phyloP scores from a whole-genome alignment of 2,329 filamentous ascomycete species.

The Aureobasidium sp. region DNA sequence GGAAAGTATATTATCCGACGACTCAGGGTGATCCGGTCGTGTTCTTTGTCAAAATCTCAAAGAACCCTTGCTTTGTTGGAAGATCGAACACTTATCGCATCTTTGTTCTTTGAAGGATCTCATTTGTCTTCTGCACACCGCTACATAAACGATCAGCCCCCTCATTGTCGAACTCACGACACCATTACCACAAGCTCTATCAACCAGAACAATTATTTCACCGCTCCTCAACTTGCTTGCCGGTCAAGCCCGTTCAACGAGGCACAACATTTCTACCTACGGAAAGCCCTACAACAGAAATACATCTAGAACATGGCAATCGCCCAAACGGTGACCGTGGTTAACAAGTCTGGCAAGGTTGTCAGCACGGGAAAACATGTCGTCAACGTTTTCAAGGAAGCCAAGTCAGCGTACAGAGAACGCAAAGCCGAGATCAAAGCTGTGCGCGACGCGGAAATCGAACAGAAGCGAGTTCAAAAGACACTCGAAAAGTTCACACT shows the following conservation, averaged over 20 bases:
- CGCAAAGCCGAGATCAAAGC: slow-evolving; percentile 75
- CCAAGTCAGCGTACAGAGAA: slow-evolving; percentile 77
- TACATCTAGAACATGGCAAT: slow-evolving; percentile 21
- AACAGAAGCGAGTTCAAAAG: slow-evolving; percentile 53
- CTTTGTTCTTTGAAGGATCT: slow-evolving; percentile 10
- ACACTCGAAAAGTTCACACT: slow-evolving; percentile 29
- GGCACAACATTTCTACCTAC: not conserved
- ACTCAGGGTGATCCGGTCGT: not conserved
- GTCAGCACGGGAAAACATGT: slow-evolving; percentile 87
- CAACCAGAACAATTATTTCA: not conserved
- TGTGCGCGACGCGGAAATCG: slow-evolving; percentile 52
- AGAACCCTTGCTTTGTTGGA: not conserved
- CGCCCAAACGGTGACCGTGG: slow-evolving; percentile 74
- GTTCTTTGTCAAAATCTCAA: not conserved
- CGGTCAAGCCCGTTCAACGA: not conserved
- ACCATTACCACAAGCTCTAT: not conserved
- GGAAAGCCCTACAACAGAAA: not conserved
- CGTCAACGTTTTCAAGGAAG: slow-evolving; percentile 84
- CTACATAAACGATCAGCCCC: slow-evolving; percentile 13
- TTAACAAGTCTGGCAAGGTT: slow-evolving; percentile 86
- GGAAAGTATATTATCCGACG: not conserved
- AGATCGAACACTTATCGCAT: not conserved
- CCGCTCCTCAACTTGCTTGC: not conserved
- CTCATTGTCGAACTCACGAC: slow-evolving; percentile 1
- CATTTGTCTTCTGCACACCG: slow-evolving; percentile 13